Evolutionary conservation across 208 protist genomes (phyloP), one percentile per base, ranked within the genome.

Genomic region (Leishmania tarentolae): DNA sequence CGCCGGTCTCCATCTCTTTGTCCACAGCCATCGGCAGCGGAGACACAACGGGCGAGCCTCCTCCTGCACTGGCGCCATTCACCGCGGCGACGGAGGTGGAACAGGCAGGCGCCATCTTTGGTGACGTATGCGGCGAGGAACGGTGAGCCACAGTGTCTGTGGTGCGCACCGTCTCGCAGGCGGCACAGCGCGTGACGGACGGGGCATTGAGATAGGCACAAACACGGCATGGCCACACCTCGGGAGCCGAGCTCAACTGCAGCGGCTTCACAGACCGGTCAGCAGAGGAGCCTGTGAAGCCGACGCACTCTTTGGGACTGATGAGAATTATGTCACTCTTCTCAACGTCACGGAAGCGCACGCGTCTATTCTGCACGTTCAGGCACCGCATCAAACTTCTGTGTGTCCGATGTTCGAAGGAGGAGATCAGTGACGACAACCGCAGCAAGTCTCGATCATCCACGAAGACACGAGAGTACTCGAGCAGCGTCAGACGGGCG

Each of bases 381-480:
- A 98, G 86, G 76, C 89, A 90, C 8, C 94, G 90, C 88, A 98
- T 72, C 24, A 98, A 82, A 76, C 81, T 95, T 42, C 89, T 87
- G 78, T 86, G 82, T 6, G 94, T 96, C 17, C 86, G 83, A 72
- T 88, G 77, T 83, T 96, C 94, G 78, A 93, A 94, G 24, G 76
- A 72, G 46, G 81, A 79, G 2, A 86, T 90, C 13, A 98, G 86
- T 53, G 68, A 47, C 3, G 93, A 78, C 17, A 98, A 87, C n/a
- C 84, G 83, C 42, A 79, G 47, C 19, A 98, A 85, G 3, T 91
- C 86, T 6, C 76, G 63, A 59, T 95, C 92, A 76, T 96, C 93
- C 42, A 87, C 88, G 75, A 98, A 98, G 80, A 95, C 92, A 63
- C 94, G 93, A 1, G 92, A 96, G 82, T 95, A 98, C 83, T 98